These are phyloP conservation scores for Entonaema liquescens DNA, from an alignment of 495 filamentous ascomycete species.

Conservation along the genomic window DNA sequence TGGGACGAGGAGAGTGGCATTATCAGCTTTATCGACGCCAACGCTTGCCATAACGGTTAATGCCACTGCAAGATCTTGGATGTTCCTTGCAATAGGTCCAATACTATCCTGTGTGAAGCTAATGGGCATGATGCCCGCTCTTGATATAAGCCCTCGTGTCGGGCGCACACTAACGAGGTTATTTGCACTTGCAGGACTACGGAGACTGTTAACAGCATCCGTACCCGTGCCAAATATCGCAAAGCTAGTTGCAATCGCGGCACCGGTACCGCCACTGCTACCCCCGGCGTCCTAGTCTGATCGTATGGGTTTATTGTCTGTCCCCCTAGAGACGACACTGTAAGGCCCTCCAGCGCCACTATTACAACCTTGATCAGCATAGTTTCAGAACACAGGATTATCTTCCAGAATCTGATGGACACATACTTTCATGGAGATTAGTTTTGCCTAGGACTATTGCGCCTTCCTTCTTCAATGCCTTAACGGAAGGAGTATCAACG, in stretches of 20 bases:
- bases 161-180: slow-evolving; percentile 68
- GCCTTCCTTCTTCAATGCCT: slow-evolving; percentile 61
- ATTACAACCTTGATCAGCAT: slow-evolving; percentile 15
- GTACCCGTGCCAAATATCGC: slow-evolving; percentile 66
- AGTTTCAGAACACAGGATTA: not conserved
- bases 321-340: slow-evolving; percentile 67
- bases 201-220: slow-evolving; percentile 70
- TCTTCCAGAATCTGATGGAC: not conserved
- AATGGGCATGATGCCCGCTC: slow-evolving; percentile 65
- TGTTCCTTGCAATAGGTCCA: slow-evolving; percentile 65
- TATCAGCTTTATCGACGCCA: slow-evolving; percentile 56
- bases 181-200: slow-evolving; percentile 70
- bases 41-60: slow-evolving; percentile 65
- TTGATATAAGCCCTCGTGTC: slow-evolving; percentile 63
- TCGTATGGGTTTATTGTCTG: slow-evolving; percentile 73
- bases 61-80: slow-evolving; percentile 63
- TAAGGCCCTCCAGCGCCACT: slow-evolving; percentile 68
- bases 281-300: slow-evolving; percentile 68
- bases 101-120: slow-evolving; percentile 68
- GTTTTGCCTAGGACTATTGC: slow-evolving; percentile 73
- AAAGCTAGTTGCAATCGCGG: slow-evolving; percentile 66
- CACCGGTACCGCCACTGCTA: slow-evolving; percentile 69
- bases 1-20: slow-evolving; percentile 53
- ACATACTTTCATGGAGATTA: slow-evolving; percentile 65
- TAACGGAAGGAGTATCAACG: slow-evolving; percentile 60